phyloP scores from a whole-genome alignment of 2,329 filamentous ascomycete species.

The Cytospora chrysosperma region DNA sequence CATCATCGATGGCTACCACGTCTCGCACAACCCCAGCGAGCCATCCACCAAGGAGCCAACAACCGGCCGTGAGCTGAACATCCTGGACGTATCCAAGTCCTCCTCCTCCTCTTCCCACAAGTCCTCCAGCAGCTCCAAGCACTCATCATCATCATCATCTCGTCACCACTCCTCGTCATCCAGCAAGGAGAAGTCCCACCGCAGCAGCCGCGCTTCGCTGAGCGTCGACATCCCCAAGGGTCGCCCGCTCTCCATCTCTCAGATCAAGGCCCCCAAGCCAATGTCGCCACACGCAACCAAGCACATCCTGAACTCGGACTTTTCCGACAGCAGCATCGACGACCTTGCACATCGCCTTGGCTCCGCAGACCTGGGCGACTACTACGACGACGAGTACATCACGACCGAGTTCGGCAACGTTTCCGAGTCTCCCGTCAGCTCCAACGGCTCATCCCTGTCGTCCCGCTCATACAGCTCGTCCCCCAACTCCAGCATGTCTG shows the following conservation, averaged over 20 bases:
- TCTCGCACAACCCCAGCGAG: conserved; percentile 92
- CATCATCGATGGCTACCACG: conserved; percentile 98
- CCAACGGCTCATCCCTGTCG: conserved; percentile 63
- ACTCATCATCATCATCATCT: conserved; percentile 46
- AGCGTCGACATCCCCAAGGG: conserved; percentile 77
- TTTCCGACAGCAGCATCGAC: conserved; percentile 71
- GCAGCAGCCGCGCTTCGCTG: conserved; percentile 49
- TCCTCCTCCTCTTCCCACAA: conserved; percentile 42
- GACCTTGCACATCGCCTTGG: conserved; percentile 76
- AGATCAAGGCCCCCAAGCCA: conserved; percentile 90
- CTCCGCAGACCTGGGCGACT: conserved; percentile 56
- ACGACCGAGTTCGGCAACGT: conserved; percentile 51
- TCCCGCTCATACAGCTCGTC: conserved; percentile 73
- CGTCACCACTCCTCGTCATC: conserved; percentile 38
- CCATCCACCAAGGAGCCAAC: conserved; percentile 90
- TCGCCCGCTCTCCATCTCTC: conserved; percentile 80
- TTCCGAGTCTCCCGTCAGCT: conserved; percentile 54
- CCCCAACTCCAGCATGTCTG: conserved; percentile 70
- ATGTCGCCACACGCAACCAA: conserved; percentile 83
- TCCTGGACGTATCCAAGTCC: conserved; percentile 82
- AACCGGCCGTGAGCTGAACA: conserved; percentile 94
- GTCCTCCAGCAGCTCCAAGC: conserved; percentile 45
- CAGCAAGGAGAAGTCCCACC: conserved; percentile 36
- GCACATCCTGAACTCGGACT: conserved; percentile 81
- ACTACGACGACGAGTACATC: conserved; percentile 51